Conservation (phyloP, 371 early-diverging fungal genomes). For the Circinella minor region DNA sequence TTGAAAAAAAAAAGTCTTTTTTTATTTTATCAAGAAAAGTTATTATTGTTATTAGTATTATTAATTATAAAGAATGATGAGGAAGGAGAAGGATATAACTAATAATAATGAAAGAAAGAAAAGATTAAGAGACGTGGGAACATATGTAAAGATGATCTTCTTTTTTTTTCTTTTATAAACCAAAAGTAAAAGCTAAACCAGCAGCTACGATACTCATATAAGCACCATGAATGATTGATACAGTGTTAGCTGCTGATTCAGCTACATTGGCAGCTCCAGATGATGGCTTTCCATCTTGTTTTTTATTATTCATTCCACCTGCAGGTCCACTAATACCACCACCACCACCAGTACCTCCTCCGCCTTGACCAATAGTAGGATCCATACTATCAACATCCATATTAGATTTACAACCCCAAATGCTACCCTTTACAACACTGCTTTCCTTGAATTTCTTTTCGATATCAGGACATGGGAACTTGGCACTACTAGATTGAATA, state of each 20-base stretch:
- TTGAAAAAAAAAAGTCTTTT: neutral
- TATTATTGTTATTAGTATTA: too few relatives aligned
- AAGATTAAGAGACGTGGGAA: too few relatives aligned
- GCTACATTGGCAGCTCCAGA: neutral
- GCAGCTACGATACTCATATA: neutral
- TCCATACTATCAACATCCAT: conserved; percentile 38
- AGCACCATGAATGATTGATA: conserved; percentile 2
- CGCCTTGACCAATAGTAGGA: conserved; percentile 45
- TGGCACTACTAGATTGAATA: conserved; percentile 46
- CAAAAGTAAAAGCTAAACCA: conserved; percentile 7
- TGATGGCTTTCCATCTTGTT: conserved; percentile 1
- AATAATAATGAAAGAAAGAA: neutral
- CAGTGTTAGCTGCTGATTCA: neutral
- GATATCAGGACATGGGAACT: conserved; percentile 38
- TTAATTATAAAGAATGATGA: too few relatives aligned
- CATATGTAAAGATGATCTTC: too few relatives aligned
- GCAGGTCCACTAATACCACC: neutral
- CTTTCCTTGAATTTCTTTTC: conserved; percentile 42
- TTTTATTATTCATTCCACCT: neutral
- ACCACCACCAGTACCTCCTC: conserved; percentile 1
- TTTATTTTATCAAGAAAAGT: neutral
- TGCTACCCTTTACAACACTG: conserved; percentile 47
- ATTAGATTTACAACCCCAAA: conserved; percentile 49
- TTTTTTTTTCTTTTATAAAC: neutral
- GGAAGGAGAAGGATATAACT: neutral